Evolutionary conservation across 2,329 filamentous ascomycete species (phyloP), one percentile per base, ranked within the genome.

Genomic region (Cladosporium colombiae): DNA sequence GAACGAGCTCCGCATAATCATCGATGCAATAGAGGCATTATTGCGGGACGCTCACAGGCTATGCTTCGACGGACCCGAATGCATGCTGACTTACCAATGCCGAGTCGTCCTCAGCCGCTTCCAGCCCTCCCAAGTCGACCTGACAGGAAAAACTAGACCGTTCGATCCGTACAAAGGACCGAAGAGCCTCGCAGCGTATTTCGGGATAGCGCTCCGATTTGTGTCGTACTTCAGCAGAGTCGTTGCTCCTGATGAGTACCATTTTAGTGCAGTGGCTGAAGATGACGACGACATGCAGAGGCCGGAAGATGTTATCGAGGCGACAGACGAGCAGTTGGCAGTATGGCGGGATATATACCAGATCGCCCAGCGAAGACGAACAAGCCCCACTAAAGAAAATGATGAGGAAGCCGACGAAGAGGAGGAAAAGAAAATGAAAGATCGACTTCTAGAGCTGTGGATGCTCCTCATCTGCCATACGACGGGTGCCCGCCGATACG

Each of bases 41-140:
- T 44, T 68, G 23, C 40, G 46, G 10, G 50, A 66, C 3, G 66
- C 66, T 10, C 46, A 68, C 21, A 16, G 64, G 31, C 46, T 29
- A 18, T 68, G 66, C 37, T 68, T 68, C 27, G 66, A 68, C 37
- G 66, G 66, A 14, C 46, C 64, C 6, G 60, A 68, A 5, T 66
- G 66, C 49, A 66, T 66, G 66, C 53, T 68, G 33, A 68, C 64
- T 16, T 68, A 60, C 37, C 59, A 31, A 31, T 31, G 31, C 31
- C 31, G 31, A 31, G 31, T 31, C 31, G 31, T 31, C 31, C 31
- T 31, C 7, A 53, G 55, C 27, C 64, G 64, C 11, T 66, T 68
- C 55, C 56, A 68, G 55, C 27, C 64, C 3, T 60, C 64, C 23
- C 40, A 64, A 37, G 40, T 64, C 33, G 64, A 68, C 14, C 13